Conservation (phyloP, 495 filamentous ascomycete genomes). For the Pseudoneurospora amorphoporcata region DNA sequence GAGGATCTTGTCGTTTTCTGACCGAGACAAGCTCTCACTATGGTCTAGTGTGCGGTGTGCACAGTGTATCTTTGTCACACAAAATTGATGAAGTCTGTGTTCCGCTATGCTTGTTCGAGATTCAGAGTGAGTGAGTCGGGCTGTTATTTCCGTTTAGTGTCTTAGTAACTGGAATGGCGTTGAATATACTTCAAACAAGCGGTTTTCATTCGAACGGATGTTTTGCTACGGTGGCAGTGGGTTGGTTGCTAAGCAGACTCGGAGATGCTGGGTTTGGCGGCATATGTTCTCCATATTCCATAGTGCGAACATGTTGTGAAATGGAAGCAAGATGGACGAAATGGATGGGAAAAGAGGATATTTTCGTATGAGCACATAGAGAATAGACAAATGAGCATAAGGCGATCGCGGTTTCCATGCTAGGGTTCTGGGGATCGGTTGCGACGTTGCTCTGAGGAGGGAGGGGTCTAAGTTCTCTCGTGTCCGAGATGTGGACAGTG, state of each 20-base stretch:
- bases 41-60: background rate
- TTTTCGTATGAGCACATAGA: background rate
- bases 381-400: background rate
- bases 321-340: background rate
- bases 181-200: background rate
- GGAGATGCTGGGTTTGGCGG: background rate
- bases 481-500: background rate
- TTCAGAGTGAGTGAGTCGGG: background rate
- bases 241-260: background rate
- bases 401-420: background rate
- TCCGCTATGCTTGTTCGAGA: background rate
- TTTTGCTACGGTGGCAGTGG: background rate
- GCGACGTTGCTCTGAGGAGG: background rate
- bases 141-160: background rate
- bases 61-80: background rate
- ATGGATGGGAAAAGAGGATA: background rate
- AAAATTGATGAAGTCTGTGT: background rate
- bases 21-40: background rate
- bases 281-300: background rate
- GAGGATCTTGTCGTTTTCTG: background rate
- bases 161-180: background rate
- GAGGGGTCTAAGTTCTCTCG: background rate
- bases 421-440: background rate
- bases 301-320: background rate
- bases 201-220: background rate